A percentile compares a stretch with the other conserved stretches of the same genome.
Evolutionary conservation across 164 flowering plant species (phyloP).

Genomic region (Annona squamosa): DNA sequence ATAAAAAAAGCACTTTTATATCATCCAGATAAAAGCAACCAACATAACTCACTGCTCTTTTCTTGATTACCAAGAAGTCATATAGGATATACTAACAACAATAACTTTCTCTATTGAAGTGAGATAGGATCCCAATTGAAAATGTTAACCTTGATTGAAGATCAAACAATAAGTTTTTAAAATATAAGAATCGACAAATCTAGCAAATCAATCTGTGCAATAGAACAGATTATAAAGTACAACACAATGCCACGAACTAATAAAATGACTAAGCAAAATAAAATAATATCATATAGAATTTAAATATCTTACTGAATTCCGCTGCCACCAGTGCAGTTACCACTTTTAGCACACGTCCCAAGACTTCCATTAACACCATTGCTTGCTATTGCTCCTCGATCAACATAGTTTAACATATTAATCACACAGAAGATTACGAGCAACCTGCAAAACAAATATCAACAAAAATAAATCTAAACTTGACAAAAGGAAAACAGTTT

Average conservation of each 20-base stretch:
- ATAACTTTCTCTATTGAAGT: not conserved
- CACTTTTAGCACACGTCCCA: conserved; percentile 51
- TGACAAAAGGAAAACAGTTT: not conserved
- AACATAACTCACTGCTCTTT: too few species aligned
- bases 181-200: too few species aligned
- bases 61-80: too few species aligned
- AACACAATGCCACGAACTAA: not conserved
- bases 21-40: too few species aligned
- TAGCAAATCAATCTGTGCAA: not conserved
- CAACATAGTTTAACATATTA: conserved; percentile 82
- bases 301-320: conserved; percentile 82
- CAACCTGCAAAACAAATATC: conserved; percentile 45
- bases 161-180: too few species aligned
- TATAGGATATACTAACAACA: too few species aligned
- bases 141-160: too few species aligned
- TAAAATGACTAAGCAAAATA: not conserved
- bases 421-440: conserved; percentile 72
- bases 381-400: conserved; percentile 96
- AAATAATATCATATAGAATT: conserved; percentile 5
- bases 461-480: not conserved
- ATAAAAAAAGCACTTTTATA: too few species aligned
- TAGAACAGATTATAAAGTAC: not conserved
- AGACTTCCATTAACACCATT: conserved; percentile 92
- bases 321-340: conserved; percentile 61
- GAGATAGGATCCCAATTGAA: not conserved